These are phyloP conservation scores for Vitellaria paradoxa DNA, from an alignment of 179 eudicot species.

Conservation along the genomic window DNA sequence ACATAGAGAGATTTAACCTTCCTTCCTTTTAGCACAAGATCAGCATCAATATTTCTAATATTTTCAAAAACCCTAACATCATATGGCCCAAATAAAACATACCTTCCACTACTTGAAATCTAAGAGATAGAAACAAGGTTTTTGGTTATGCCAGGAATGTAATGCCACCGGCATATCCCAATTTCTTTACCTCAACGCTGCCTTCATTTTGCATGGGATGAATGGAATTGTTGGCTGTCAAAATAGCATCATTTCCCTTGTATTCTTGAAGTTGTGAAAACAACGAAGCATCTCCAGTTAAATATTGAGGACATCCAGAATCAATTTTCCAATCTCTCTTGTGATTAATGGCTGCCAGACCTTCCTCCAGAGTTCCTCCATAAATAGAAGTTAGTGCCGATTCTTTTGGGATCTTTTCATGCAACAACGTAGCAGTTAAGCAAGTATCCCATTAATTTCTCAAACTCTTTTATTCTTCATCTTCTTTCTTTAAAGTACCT, in stretches of 20 bases:
- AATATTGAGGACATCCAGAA: neutral
- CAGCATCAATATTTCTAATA: too few species aligned
- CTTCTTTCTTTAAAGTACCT: too few species aligned
- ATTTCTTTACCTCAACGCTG: neutral
- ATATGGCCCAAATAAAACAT: neutral
- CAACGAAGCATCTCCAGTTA: neutral
- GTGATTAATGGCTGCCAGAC: neutral
- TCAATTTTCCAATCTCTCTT: neutral
- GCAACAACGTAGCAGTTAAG: neutral
- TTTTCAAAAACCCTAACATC: neutral
- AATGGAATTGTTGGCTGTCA: neutral
- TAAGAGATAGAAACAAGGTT: neutral
- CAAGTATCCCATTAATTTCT: slow-evolving; percentile 12
- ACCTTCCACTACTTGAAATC: neutral
- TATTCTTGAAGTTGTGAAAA: neutral
- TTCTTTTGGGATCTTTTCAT: too few species aligned
- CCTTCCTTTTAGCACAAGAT: too few species aligned
- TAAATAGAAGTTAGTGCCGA: too few species aligned
- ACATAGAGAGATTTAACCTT: too few species aligned
- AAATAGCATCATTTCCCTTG: neutral
- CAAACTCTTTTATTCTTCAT: too few species aligned
- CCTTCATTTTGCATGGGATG: slow-evolving; percentile 14
- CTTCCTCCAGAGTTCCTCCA: neutral
- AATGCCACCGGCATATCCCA: neutral
- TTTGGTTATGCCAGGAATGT: slow-evolving; percentile 16